Conservation (phyloP, 73 alveolate species). For the Paramecium primaurelia region DNA sequence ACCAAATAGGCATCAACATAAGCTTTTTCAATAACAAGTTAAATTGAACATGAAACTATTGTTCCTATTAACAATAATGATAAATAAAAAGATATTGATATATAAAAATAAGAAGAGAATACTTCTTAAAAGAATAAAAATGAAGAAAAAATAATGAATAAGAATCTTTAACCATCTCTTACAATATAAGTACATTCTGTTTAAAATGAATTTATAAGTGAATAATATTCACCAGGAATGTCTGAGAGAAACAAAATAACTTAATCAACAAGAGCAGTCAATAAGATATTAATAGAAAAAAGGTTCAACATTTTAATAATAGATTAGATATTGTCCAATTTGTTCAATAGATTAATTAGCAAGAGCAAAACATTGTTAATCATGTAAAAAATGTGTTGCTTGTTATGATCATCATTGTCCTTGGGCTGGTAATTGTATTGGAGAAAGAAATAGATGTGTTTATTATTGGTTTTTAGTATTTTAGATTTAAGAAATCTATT, state of each 20-base stretch:
- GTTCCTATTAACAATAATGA: not conserved
- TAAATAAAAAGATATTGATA: not conserved
- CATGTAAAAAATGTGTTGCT: slow-evolving; percentile 32
- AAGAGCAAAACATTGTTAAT: slow-evolving; percentile 12
- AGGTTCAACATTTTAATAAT: not conserved
- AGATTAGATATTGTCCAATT: slow-evolving; percentile 5
- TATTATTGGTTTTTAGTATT: slow-evolving; percentile 54
- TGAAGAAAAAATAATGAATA: not conserved
- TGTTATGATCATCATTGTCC: slow-evolving; percentile 49
- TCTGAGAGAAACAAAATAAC: not conserved
- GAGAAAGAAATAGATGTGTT: slow-evolving; percentile 56
- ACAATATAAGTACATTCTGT: not conserved
- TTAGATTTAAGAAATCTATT: slow-evolving; percentile 17
- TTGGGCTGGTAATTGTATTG: slow-evolving; percentile 49
- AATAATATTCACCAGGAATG: slow-evolving; percentile 6
- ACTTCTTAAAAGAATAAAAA: not conserved
- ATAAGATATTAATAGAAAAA: not conserved
- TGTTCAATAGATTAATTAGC: not conserved
- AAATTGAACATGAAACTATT: not conserved
- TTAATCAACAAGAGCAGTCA: not conserved
- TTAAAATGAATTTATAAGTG: not conserved
- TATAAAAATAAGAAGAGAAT: not conserved
- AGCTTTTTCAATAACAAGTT: not conserved
- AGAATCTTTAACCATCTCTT: not conserved
- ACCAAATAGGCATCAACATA: not conserved